Conservation (phyloP, 2,329 filamentous ascomycete genomes). For the Paracorniculantispora psalliotae region DNA sequence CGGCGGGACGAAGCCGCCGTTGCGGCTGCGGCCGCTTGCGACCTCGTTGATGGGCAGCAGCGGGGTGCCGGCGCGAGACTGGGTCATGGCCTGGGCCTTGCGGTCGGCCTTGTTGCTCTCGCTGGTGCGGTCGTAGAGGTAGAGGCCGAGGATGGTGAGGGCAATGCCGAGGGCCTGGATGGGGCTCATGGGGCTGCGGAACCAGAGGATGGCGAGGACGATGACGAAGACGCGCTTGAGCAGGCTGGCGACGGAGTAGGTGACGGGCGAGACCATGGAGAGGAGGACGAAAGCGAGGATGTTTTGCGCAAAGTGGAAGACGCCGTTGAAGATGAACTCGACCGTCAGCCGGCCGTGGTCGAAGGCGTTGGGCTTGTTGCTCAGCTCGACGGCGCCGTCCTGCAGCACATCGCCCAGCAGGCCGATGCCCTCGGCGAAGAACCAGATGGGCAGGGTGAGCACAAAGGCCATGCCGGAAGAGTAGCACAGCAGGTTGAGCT, state of each 20-base stretch:
- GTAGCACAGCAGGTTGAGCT: conserved; percentile 93
- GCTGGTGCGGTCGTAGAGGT: conserved; percentile 90
- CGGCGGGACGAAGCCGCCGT: neutral
- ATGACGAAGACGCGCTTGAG: conserved; percentile 99
- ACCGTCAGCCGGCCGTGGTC: conserved; percentile 68
- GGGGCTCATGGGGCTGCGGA: conserved; percentile 79
- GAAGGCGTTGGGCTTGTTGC: conserved; percentile 58
- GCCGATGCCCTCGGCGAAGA: conserved; percentile 79
- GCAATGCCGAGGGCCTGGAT: conserved; percentile 80
- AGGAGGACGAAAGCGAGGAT: conserved; percentile 90
- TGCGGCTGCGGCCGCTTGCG: neutral
- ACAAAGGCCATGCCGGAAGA: conserved; percentile 92
- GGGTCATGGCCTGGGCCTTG: conserved; percentile 62
- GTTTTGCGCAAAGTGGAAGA: conserved; percentile 94
- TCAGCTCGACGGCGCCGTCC: conserved; percentile 69
- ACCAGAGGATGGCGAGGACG: conserved; percentile 92
- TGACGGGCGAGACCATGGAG: conserved; percentile 91
- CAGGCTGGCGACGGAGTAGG: conserved; percentile 90
- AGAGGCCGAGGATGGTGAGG: conserved; percentile 86
- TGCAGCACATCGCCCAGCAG: conserved; percentile 73
- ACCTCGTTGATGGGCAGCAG: conserved; percentile 59
- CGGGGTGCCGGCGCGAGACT: conserved; percentile 32
- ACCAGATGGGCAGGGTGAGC: conserved; percentile 85
- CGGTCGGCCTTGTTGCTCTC: conserved; percentile 84
- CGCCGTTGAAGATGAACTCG: conserved; percentile 96